Percentiles rank a stretch among this genome's conserved stretches.
phyloP scores from a whole-genome alignment of 257 asterid species.

The Plantago elongata region DNA sequence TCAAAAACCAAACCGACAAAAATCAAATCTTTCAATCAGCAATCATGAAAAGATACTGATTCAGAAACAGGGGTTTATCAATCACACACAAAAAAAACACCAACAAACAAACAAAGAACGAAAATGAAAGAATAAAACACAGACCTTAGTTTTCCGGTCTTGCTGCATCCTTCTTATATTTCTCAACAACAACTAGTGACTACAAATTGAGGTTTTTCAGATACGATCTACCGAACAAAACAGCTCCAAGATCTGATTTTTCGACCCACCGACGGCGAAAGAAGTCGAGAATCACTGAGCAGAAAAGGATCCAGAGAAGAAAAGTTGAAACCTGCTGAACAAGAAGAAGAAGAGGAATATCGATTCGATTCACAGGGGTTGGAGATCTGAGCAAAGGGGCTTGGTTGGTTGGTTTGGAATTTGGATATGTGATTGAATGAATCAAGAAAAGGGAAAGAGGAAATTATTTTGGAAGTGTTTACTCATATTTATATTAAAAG shows the following conservation, averaged over 20 bases:
- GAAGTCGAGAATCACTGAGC: no score
- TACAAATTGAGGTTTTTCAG: neutral
- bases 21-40: neutral
- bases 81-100: neutral
- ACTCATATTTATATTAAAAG: no score
- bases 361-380: conserved; percentile 5
- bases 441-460: no score
- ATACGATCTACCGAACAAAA: neutral
- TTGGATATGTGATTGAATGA: no score
- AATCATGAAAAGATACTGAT: neutral
- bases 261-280: no score
- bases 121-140: neutral
- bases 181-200: neutral
- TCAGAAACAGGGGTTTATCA: neutral
- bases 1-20: conserved; percentile 12
- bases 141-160: conserved; percentile 63
- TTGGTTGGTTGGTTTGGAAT: no score
- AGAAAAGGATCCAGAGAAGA: neutral
- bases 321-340: neutral
- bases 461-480: no score
- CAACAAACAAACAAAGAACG: neutral
- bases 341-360: conserved; percentile 5
- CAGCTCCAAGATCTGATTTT: no score
- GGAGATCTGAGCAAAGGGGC: conserved; percentile 14
- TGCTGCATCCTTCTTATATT: conserved; percentile 55